Evolutionary conservation across 208 protist species (phyloP).

Genomic region (Trypanosoma vivax): DNA sequence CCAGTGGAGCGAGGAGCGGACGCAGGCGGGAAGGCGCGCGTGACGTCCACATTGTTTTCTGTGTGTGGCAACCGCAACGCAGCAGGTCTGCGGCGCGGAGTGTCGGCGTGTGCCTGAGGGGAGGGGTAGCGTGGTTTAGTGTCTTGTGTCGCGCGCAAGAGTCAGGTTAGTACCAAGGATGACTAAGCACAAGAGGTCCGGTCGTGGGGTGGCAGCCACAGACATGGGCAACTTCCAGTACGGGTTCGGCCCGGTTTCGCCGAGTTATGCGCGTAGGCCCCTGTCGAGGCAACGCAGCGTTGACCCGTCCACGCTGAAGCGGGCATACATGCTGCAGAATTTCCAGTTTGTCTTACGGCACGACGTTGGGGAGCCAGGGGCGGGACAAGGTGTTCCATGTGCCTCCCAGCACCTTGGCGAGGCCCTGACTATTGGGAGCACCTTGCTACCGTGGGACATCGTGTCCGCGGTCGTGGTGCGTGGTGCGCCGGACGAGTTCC

Average conservation of each 20-base stretch:
- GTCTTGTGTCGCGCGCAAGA: neutral
- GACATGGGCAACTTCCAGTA: constrained; percentile 23
- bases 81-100: no score
- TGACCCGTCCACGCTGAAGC: constrained; percentile 43
- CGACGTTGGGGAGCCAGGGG: constrained; percentile 39
- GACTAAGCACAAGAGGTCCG: constrained; percentile 14
- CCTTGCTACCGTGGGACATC: constrained; percentile 62
- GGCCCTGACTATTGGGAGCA: constrained; percentile 43
- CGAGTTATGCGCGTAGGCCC: constrained; percentile 5
- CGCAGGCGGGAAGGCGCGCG: no score
- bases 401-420: constrained; percentile 54
- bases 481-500: constrained; percentile 54
- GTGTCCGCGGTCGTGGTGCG: constrained; percentile 81
- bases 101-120: neutral
- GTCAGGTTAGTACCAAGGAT: neutral
- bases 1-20: no score
- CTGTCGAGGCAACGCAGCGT: constrained; percentile 3
- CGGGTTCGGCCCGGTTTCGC: neutral
- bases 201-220: constrained; percentile 16
- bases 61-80: no score
- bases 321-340: constrained; percentile 82
- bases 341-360: constrained; percentile 81
- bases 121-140: neutral
- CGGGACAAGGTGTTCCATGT: constrained; percentile 31
- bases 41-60: no score